Percentiles rank a stretch among this genome's conserved stretches.
Conservation (phyloP, 2,329 filamentous ascomycete genomes). For the Thelonectria blattea region DNA sequence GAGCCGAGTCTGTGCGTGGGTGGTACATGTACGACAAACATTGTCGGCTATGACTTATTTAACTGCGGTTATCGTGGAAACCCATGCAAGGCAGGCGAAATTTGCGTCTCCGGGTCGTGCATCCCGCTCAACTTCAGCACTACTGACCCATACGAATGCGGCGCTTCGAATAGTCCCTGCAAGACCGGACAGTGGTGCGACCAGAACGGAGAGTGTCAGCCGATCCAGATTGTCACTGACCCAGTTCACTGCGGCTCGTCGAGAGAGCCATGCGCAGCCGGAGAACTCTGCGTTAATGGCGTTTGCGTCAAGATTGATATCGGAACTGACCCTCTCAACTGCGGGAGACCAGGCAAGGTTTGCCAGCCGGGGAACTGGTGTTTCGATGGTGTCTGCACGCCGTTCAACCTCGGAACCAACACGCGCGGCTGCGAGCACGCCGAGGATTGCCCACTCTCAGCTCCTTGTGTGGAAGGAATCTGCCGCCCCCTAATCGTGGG, state of each 20-base stretch:
- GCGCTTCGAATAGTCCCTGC: slow-evolving; percentile 11
- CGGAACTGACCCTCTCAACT: slow-evolving; percentile 16
- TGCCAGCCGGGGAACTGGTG: slow-evolving; percentile 24
- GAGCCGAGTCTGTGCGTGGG: slow-evolving; percentile 20
- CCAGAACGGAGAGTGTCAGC: slow-evolving; percentile 17
- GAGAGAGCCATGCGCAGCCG: slow-evolving; percentile 10
- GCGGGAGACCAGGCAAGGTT: slow-evolving; percentile 4
- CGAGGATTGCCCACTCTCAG: slow-evolving; percentile 12
- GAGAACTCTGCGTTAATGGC: slow-evolving; percentile 22
- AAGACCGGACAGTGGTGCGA: slow-evolving; percentile 22
- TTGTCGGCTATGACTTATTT: slow-evolving; percentile 19
- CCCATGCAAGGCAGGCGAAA: slow-evolving; percentile 12
- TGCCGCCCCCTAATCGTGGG: slow-evolving; percentile 18
- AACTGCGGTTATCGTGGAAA: slow-evolving; percentile 17
- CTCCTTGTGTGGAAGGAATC: slow-evolving; percentile 13
- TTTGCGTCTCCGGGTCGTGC: slow-evolving; percentile 19
- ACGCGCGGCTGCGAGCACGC: slow-evolving; percentile 10
- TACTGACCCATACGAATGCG: slow-evolving; percentile 18
- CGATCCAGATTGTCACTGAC: slow-evolving; percentile 22
- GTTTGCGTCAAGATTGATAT: slow-evolving; percentile 23
- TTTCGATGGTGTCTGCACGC: slow-evolving; percentile 17
- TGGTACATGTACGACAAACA: slow-evolving; percentile 20
- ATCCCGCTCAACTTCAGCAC: slow-evolving; percentile 22
- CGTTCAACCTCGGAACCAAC: slow-evolving; percentile 19
- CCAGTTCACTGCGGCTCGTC: slow-evolving; percentile 15